Evolutionary conservation across 2,329 filamentous ascomycete species (phyloP), one percentile per base, ranked within the genome.

Genomic region (Aspergillus spinulosporus): DNA sequence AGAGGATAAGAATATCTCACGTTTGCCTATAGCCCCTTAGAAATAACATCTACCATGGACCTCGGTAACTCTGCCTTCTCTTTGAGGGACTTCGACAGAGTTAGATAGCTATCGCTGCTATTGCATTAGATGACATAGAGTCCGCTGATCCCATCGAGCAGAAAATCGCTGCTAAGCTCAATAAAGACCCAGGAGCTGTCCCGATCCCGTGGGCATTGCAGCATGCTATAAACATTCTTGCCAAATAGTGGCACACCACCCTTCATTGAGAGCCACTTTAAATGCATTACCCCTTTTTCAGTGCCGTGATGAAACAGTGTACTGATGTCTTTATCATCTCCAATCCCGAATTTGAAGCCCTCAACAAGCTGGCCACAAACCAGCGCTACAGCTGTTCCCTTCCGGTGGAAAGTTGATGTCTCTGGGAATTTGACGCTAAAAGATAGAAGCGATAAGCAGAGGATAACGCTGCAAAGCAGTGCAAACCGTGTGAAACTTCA

Each of bases 21-120:
- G 21, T 78, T 82, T 62, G 84, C 84, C 1, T 87, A 87, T 69
- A 85, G 82, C 56, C 84, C 85, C 0, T 77, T 87, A 4, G 84
- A 78, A 82, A 81, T 67, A 83, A 71, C 43, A 65, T 68, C 42
- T 68, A 62, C 34, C 57, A 59, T 5, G 56, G 60, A 7, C 66
- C 69, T 55, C 68, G 68, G 69, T 71, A 66, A 32, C 15, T 44
- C 59, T 21, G 21, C 21, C 21, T 21, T 28, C 37, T 14, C 14
- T 47, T 8, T 39, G 21, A 21, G 21, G 21, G 21, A 21, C 21
- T 21, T 21, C 21, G 21, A 21, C 21, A 21, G 21, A 21, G 21
- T 21, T 21, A 21, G 21, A 21, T 21, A 21, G 21, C 21, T 21
- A 21, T 21, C 21, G 21, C 21, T 21, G 21, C 21, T 21, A 21